A percentile compares a stretch with the other conserved stretches of the same genome.
phyloP scores from a whole-genome alignment of 1,284 basidiomycete species.

The Earliella scabrosa region DNA sequence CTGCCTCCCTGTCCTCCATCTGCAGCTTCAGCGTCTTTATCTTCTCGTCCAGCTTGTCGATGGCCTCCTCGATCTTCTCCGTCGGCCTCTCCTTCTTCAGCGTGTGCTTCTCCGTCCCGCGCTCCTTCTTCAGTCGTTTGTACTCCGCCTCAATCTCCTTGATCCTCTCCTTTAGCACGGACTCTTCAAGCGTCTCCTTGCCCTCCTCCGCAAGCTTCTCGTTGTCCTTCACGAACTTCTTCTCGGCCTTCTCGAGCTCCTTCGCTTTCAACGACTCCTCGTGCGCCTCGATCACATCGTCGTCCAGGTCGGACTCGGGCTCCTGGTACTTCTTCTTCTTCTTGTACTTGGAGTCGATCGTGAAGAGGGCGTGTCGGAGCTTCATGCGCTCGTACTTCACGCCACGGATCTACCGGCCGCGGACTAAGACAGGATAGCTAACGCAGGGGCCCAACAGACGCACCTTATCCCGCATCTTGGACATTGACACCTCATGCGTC shows the following conservation, averaged over 20 bases:
- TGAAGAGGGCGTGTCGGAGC: conserved; percentile 81
- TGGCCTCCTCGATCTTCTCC: conserved; percentile 78
- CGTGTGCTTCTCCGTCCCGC: conserved; percentile 75
- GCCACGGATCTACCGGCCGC: conserved; percentile 56
- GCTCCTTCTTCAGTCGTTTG: conserved; percentile 79
- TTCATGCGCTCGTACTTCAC: conserved; percentile 97
- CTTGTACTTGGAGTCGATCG: conserved; percentile 77
- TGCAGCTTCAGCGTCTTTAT: conserved; percentile 86
- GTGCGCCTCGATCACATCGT: conserved; percentile 85
- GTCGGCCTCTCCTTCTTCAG: conserved; percentile 66
- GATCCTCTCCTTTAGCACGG: conserved; percentile 69
- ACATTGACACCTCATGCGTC: conserved; percentile 90
- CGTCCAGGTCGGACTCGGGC: conserved; percentile 92
- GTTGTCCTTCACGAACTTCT: conserved; percentile 90
- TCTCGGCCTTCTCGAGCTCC: conserved; percentile 85
- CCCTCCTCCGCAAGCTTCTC: conserved; percentile 82
- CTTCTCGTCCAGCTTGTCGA: conserved; percentile 80
- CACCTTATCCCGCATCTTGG: conserved; percentile 90
- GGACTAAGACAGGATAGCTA: no score
- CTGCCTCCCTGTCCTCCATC: conserved; percentile 88
- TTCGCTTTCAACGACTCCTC: conserved; percentile 82
- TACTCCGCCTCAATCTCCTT: conserved; percentile 78
- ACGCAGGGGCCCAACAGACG: no score
- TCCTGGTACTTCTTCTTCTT: conserved; percentile 81
- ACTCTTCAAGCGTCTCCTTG: conserved; percentile 58